These are phyloP conservation scores for Didymellaceae sp. DNA, from an alignment of 2,329 filamentous ascomycete species.

Conservation along the genomic window DNA sequence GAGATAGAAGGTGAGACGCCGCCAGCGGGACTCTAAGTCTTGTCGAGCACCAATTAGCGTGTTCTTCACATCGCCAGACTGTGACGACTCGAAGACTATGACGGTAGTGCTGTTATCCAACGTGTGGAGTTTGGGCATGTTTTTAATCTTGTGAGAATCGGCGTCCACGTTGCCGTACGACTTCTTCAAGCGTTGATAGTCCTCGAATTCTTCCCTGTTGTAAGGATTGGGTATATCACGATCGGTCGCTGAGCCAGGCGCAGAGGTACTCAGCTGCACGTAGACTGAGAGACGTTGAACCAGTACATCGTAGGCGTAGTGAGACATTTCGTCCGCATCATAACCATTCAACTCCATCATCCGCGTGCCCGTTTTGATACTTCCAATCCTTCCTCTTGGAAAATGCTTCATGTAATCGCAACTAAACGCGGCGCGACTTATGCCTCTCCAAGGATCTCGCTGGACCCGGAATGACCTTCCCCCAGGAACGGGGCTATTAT, in stretches of 20 bases:
- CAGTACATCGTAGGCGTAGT: conserved; percentile 58
- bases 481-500: conserved; percentile 59
- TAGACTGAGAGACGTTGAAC: conserved; percentile 59
- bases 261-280: conserved; percentile 56
- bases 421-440: conserved; percentile 58
- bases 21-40: conserved; percentile 61
- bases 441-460: conserved; percentile 59
- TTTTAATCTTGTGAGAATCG: conserved; percentile 41
- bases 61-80: conserved; percentile 55
- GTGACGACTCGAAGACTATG: conserved; percentile 61
- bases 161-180: conserved; percentile 38
- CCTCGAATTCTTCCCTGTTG: conserved; percentile 44
- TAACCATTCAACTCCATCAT: conserved; percentile 61
- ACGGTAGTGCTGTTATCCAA: conserved; percentile 59
- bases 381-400: conserved; percentile 31
- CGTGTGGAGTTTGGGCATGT: conserved; percentile 51
- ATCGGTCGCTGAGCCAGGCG: conserved; percentile 47
- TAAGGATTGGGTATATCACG: conserved; percentile 57
- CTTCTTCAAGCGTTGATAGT: conserved; percentile 42
- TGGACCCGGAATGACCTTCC: conserved; percentile 59
- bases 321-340: conserved; percentile 52
- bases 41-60: conserved; percentile 59
- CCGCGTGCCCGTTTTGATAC: conserved; percentile 35
- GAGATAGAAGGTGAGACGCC: conserved; percentile 59
- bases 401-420: conserved; percentile 60